phyloP scores from a whole-genome alignment of 345 rosid genomes.

The Heritiera fomes region DNA sequence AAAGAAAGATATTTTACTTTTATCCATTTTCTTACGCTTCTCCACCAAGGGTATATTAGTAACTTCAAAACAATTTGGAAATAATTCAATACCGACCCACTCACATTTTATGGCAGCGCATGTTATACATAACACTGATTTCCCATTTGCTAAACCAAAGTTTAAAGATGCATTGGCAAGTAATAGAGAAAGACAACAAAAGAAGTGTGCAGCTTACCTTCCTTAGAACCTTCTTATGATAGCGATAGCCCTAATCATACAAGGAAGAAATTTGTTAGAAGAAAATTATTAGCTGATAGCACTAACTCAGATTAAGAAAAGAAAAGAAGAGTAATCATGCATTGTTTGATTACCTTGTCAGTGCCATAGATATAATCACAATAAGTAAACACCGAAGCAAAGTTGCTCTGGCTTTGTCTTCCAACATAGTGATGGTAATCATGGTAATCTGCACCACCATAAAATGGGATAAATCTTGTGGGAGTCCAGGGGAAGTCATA shows the following conservation, averaged over 20 bases:
- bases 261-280: constrained; percentile 11
- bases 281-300: constrained; percentile 23
- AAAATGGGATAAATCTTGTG: constrained; percentile 86
- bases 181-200: not conserved
- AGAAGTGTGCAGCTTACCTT: constrained; percentile 48
- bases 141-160: not conserved
- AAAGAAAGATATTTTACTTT: not conserved
- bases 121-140: not conserved
- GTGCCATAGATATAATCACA: constrained; percentile 96
- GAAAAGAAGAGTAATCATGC: not conserved
- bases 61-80: not conserved
- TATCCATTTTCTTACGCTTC: not conserved
- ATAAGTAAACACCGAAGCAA: constrained; percentile 94
- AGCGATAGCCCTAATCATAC: constrained; percentile 73
- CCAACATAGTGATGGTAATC: constrained; percentile 99
- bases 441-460: constrained; percentile 96
- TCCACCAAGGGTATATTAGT: not conserved
- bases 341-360: constrained; percentile 58
- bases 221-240: constrained; percentile 71
- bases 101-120: not conserved
- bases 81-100: not conserved
- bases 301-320: not conserved
- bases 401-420: constrained; percentile 98
- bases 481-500: constrained; percentile 92
- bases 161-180: not conserved